Evolutionary conservation across 306 rosid genomes (phyloP), one percentile per base, ranked within the genome.

Genomic region (Rosa rugosa): DNA sequence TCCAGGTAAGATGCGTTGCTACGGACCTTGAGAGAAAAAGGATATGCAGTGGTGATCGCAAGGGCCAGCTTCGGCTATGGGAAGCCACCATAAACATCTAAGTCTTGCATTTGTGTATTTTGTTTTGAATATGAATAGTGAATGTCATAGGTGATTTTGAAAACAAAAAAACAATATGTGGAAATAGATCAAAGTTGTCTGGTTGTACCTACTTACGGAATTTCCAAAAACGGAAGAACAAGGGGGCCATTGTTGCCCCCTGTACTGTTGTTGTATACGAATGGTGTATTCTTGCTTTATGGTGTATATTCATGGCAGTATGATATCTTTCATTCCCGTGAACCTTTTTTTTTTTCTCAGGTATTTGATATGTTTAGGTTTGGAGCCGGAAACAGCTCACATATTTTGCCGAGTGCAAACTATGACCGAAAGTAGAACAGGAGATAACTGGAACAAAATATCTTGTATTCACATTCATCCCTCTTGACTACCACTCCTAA

Each of bases 21-120:
- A 90, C 98, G 12, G 98, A 95, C 87, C 90, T 95, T 49, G 98
- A 95, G 89, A 91, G 98, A 88, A 95, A 95, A 86, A 85, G 97
- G 87, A 90, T 95, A 83, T 95, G 99, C 91, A 95, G 96, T 14
- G 99, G 99, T 57, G 98, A 92, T 69, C 97, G 99, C 70, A 93
- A 95, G 76, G 99, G 99, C 71, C 88, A 90, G 80, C 89, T 93
- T 67, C 87, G 99, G 82, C 93, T 93, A 57, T 95, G 99, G 99
- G 99, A 95, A 87, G 99, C 99, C 84, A 93, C 99, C 63, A 87
- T 95, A 71, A 95, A 95, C 84, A 95, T 95, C 83, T 91, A 78
- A 90, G 73, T 71, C 66, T 44, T 69, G 67, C 49, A 40, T 68
- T 49, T 62, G 25, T 56, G 73, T 75, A 38, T 41, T 25, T 5